phyloP scores from a whole-genome alignment of 2,329 filamentous ascomycete genomes.

The Pseudopyricularia cyperi region DNA sequence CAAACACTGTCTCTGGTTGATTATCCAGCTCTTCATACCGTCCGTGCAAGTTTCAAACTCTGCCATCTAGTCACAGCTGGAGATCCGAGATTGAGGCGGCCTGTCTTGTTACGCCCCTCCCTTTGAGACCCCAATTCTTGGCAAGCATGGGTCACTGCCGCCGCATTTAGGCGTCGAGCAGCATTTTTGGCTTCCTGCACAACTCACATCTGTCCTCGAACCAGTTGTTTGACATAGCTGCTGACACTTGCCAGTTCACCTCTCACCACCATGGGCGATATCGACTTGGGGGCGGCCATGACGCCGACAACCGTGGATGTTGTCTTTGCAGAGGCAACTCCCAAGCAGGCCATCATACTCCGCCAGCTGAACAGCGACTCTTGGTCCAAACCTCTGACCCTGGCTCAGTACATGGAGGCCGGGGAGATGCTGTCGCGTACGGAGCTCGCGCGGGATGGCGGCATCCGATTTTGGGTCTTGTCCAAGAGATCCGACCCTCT shows the following conservation, averaged over 20 bases:
- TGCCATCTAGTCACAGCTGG: no score
- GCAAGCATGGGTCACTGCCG: no score
- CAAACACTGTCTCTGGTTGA: no score
- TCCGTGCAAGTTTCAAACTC: no score
- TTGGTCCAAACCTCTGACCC: constrained; percentile 16
- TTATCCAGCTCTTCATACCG: no score
- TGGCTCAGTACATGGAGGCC: constrained; percentile 15
- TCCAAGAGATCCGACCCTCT: constrained; percentile 13
- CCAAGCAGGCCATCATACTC: constrained; percentile 14
- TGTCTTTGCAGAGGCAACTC: constrained; percentile 15
- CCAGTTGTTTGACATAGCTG: background rate
- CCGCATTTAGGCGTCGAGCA: no score
- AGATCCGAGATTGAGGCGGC: no score
- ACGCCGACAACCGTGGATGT: constrained; percentile 9
- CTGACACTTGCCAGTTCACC: background rate
- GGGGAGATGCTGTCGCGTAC: constrained; percentile 14
- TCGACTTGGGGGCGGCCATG: constrained; percentile 5
- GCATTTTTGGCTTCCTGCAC: no score
- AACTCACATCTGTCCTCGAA: no score
- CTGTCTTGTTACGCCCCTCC: no score
- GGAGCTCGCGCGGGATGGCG: constrained; percentile 11
- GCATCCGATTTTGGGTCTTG: constrained; percentile 18
- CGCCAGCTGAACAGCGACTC: constrained; percentile 17
- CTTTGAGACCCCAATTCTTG: no score
- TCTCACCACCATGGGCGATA: constrained; percentile 6